These are phyloP conservation scores for Botrytis medusae DNA, from an alignment of 2,329 filamentous ascomycete genomes.

Conservation along the genomic window DNA sequence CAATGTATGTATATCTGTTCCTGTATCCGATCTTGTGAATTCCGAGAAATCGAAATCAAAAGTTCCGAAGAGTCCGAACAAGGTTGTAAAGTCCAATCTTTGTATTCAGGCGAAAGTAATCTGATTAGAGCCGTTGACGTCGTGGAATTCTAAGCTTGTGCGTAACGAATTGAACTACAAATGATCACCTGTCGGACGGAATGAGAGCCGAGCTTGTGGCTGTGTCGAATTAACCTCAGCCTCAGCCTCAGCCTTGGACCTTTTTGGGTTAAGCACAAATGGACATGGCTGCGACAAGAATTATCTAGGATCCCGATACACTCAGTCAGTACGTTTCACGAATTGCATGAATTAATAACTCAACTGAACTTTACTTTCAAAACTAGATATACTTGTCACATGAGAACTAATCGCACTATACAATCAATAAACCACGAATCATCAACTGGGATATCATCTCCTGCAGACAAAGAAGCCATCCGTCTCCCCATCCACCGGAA, in stretches of 20 bases:
- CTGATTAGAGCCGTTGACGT: neutral
- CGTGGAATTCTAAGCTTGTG: neutral
- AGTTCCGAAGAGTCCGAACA: neutral
- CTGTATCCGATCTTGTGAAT: neutral
- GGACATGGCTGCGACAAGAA: slow-evolving; percentile 6
- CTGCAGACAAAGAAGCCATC: slow-evolving; percentile 14
- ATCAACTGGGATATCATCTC: neutral
- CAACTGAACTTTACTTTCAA: neutral
- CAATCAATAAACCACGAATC: neutral
- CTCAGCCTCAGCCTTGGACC: slow-evolving; percentile 7
- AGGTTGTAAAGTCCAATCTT: neutral
- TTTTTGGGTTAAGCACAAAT: neutral
- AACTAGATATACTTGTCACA: neutral
- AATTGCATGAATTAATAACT: neutral
- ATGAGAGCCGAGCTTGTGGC: slow-evolving; percentile 5
- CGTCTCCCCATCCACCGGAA: neutral
- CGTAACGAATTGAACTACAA: neutral
- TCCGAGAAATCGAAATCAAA: neutral
- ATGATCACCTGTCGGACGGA: slow-evolving; percentile 3
- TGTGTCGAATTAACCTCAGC: neutral
- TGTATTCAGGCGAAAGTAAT: neutral
- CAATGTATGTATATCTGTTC: neutral
- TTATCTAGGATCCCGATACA: neutral
- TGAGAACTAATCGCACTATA: neutral
- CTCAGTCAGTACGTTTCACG: neutral